These are phyloP conservation scores for Escovopsis sp. DNA, from an alignment of 2,329 filamentous ascomycete species.

Conservation along the genomic window DNA sequence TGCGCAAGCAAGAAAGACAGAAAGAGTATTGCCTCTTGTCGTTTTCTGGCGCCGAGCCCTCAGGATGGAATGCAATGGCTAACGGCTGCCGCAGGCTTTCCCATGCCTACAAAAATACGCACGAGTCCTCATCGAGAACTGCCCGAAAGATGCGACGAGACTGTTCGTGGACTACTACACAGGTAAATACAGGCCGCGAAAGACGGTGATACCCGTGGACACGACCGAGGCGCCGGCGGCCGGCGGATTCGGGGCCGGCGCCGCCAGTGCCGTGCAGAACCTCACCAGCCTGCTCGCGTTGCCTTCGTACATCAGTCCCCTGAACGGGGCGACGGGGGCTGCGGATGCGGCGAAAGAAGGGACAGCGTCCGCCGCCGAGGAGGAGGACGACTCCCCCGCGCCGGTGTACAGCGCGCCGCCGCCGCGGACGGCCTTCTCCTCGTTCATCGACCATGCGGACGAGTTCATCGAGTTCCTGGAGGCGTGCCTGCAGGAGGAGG, in stretches of 20 bases:
- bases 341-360: slow-evolving; percentile 36
- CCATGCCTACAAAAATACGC: slow-evolving; percentile 90
- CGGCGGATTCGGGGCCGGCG: slow-evolving; percentile 36
- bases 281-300: slow-evolving; percentile 70
- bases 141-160: slow-evolving; percentile 64
- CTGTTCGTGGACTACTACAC: slow-evolving; percentile 94
- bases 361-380: slow-evolving; percentile 32
- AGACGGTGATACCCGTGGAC: slow-evolving; percentile 30
- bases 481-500: slow-evolving; percentile 60
- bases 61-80: slow-evolving; percentile 11
- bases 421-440: slow-evolving; percentile 82
- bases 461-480: slow-evolving; percentile 90
- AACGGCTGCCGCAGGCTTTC: slow-evolving; percentile 49
- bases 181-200: slow-evolving; percentile 60
- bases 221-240: slow-evolving; percentile 22
- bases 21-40: too few species aligned
- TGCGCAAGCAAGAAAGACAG: too few species aligned
- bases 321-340: slow-evolving; percentile 30
- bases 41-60: too few species aligned
- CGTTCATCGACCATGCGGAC: slow-evolving; percentile 84
- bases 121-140: slow-evolving; percentile 75
- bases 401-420: slow-evolving; percentile 62
- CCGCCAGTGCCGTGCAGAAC: slow-evolving; percentile 70
- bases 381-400: slow-evolving; percentile 29
- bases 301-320: slow-evolving; percentile 35